Evolutionary conservation across 1,139 yeast genomes (phyloP).

Genomic region (Yamadazyma epiphylla): DNA sequence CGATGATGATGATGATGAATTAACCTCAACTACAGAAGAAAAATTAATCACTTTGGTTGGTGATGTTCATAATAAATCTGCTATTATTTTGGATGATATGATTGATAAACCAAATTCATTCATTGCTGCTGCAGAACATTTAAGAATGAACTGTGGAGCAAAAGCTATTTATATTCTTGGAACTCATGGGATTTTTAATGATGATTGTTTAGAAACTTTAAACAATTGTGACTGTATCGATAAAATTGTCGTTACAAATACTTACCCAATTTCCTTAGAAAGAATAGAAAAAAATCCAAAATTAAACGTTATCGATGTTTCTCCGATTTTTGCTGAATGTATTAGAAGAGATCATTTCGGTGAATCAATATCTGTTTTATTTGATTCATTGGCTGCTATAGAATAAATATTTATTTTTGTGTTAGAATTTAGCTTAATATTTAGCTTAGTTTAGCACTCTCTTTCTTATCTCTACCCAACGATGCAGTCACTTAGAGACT

Average conservation of each 20-base stretch:
- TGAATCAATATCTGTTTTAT: slow-evolving; percentile 87
- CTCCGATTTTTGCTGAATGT: slow-evolving; percentile 95
- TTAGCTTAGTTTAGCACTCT: background rate
- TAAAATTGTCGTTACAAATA: slow-evolving; percentile 88
- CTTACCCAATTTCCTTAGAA: slow-evolving; percentile 79
- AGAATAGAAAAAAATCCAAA: slow-evolving; percentile 56
- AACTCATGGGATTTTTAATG: slow-evolving; percentile 92
- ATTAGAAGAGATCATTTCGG: slow-evolving; percentile 98
- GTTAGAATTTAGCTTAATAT: no score
- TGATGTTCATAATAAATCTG: slow-evolving; percentile 86
- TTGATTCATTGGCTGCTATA: slow-evolving; percentile 76
- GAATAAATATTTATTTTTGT: no score
- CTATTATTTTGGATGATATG: slow-evolving; percentile 94
- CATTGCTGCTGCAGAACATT: slow-evolving; percentile 96
- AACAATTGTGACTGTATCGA: slow-evolving; percentile 80
- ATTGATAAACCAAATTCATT: slow-evolving; percentile 92
- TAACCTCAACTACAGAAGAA: slow-evolving; percentile 64
- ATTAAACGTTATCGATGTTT: slow-evolving; percentile 84
- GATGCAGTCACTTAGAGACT: slow-evolving; percentile 64
- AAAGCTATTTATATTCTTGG: slow-evolving; percentile 86
- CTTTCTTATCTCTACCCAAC: slow-evolving; percentile 32
- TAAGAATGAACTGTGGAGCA: slow-evolving; percentile 93
- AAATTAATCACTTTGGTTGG: slow-evolving; percentile 95
- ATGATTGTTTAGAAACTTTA: slow-evolving; percentile 76
- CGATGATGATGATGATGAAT: slow-evolving; percentile 89